These are phyloP conservation scores for Nemania bipapillata DNA, from an alignment of 2,329 filamentous ascomycete genomes.

Conservation along the genomic window DNA sequence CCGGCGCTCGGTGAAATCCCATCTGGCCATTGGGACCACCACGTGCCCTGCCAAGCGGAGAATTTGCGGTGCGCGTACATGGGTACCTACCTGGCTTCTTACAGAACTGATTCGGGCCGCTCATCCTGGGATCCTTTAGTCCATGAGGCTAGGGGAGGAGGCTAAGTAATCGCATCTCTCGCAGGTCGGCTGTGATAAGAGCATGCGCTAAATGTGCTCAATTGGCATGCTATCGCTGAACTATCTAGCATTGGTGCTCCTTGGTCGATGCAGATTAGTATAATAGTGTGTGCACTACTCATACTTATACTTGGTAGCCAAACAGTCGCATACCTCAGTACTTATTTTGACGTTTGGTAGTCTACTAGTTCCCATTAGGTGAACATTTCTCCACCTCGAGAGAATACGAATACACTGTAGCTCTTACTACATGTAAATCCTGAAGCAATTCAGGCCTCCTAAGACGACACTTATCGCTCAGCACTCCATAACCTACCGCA, in stretches of 20 bases:
- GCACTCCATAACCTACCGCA: background rate
- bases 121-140: constrained; percentile 30
- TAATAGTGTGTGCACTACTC: background rate
- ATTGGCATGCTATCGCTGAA: background rate
- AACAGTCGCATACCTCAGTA: background rate
- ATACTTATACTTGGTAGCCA: background rate
- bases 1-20: constrained; percentile 39
- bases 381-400: background rate
- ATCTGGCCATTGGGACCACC: constrained; percentile 26
- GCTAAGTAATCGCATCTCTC: constrained; percentile 6
- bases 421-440: too few species aligned
- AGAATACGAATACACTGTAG: too few species aligned
- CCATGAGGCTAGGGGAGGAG: constrained; percentile 19
- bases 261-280: background rate
- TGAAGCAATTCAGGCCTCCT: background rate
- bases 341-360: background rate
- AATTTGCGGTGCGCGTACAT: constrained; percentile 5
- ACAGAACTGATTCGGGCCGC: constrained; percentile 34
- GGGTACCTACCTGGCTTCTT: background rate
- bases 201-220: constrained; percentile 7
- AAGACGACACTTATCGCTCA: background rate
- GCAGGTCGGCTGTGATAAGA: constrained; percentile 24
- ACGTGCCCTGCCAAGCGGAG: constrained; percentile 30
- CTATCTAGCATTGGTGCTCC: background rate
- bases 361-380: background rate